Percentiles rank a stretch among this genome's conserved stretches.
phyloP scores from a whole-genome alignment of 1,284 basidiomycete species.

The Ceratobasidium sp. region DNA sequence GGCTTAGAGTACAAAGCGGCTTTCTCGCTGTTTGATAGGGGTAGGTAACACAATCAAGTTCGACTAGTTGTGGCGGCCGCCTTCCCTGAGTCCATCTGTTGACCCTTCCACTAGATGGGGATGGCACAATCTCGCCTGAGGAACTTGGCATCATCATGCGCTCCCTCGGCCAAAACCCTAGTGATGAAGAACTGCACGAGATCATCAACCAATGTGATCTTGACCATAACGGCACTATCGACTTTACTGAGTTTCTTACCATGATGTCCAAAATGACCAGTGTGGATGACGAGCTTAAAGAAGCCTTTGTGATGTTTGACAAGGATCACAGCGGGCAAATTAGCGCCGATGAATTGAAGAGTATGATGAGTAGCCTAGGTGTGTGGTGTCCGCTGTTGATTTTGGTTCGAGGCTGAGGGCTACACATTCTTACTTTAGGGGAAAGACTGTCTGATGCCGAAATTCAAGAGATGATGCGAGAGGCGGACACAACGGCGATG shows the following conservation, averaged over 20 bases:
- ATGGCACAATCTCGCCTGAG: constrained; percentile 44
- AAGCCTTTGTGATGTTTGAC: constrained; percentile 70
- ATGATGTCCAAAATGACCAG: constrained; percentile 68
- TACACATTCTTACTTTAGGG: constrained; percentile 29
- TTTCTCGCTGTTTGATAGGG: constrained; percentile 39
- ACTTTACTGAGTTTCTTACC: constrained; percentile 64
- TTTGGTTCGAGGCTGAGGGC: no score
- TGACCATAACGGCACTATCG: constrained; percentile 66
- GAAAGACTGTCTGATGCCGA: constrained; percentile 55
- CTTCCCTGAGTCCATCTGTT: not conserved
- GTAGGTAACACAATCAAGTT: not conserved
- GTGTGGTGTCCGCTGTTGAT: constrained; percentile 40
- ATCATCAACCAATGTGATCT: constrained; percentile 57
- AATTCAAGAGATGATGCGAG: constrained; percentile 57
- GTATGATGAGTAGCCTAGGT: constrained; percentile 57
- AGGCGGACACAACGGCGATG: constrained; percentile 57
- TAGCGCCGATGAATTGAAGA: constrained; percentile 61
- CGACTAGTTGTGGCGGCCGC: not conserved
- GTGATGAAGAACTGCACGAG: constrained; percentile 65
- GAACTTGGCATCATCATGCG: constrained; percentile 69
- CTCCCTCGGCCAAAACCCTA: constrained; percentile 66
- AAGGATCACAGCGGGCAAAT: constrained; percentile 68
- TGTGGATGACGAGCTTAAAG: constrained; percentile 66
- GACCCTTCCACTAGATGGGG: constrained; percentile 22
- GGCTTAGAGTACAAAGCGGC: constrained; percentile 37